phyloP scores from a whole-genome alignment of 2,329 filamentous ascomycete species.

The Penicillium palitans region DNA sequence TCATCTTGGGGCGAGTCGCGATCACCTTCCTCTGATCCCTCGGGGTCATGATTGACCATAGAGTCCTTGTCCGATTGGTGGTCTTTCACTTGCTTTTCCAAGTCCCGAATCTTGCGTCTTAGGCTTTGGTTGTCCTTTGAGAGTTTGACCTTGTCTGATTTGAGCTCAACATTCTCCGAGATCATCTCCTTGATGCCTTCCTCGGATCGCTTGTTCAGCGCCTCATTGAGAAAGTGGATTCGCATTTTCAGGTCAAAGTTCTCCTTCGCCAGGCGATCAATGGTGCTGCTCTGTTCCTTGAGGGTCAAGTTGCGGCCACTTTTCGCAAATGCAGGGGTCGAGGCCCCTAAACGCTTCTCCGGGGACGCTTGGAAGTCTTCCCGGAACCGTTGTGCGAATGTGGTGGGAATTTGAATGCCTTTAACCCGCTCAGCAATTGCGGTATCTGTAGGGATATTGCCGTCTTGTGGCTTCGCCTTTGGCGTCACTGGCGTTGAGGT shows the following conservation, averaged over 20 bases:
- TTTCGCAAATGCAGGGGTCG: constrained; percentile 53
- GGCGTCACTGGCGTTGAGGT: constrained; percentile 69
- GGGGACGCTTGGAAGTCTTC: constrained; percentile 64
- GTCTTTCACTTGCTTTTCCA: constrained; percentile 74
- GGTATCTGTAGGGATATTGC: constrained; percentile 76
- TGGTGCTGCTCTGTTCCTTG: constrained; percentile 96
- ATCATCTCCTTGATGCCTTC: constrained; percentile 98
- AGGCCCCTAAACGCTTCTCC: constrained; percentile 58
- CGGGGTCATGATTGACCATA: constrained; percentile 45
- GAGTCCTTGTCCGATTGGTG: constrained; percentile 50
- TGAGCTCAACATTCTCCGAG: constrained; percentile 92
- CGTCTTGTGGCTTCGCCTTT: constrained; percentile 57
- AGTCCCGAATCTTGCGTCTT: constrained; percentile 76
- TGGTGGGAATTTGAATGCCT: constrained; percentile 88
- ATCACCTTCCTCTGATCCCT: constrained; percentile 50
- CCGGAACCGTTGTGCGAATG: constrained; percentile 80
- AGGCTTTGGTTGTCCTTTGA: constrained; percentile 88
- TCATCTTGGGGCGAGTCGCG: constrained; percentile 64
- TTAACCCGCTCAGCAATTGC: constrained; percentile 84
- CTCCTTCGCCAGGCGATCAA: constrained; percentile 93
- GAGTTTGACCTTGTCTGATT: constrained; percentile 82
- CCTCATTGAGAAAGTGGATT: constrained; percentile 94
- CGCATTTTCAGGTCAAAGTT: constrained; percentile 98
- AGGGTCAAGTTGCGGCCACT: constrained; percentile 75
- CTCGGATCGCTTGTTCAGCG: constrained; percentile 88